These are phyloP conservation scores for Hypoxylon rickii DNA, from an alignment of 495 filamentous ascomycete genomes.

Conservation along the genomic window DNA sequence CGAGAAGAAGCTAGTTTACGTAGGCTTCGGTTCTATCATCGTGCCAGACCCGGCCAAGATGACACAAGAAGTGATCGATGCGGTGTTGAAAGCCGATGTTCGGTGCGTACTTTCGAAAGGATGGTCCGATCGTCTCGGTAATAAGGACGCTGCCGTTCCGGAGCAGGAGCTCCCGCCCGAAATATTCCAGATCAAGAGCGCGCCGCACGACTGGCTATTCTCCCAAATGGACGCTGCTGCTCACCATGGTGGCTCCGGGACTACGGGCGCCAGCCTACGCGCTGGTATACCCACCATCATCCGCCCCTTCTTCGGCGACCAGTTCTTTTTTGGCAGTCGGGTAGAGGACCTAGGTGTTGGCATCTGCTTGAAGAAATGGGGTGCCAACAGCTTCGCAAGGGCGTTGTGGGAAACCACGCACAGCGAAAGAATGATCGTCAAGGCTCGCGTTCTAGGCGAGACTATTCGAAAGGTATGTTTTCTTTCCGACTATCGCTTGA, in stretches of 20 bases:
- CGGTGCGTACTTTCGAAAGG: conserved; percentile 95
- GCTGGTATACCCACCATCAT: conserved; percentile 94
- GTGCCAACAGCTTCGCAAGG: conserved; percentile 76
- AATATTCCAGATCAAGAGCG: conserved; percentile 85
- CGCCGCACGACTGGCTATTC: conserved; percentile 97
- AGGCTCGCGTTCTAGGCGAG: conserved; percentile 78
- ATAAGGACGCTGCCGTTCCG: conserved; percentile 53
- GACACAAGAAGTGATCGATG: conserved; percentile 87
- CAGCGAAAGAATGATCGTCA: conserved; percentile 84
- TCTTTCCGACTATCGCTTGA: background rate
- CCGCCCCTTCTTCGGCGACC: conserved; percentile 96
- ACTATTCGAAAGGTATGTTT: conserved; percentile 80
- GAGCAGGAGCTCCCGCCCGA: conserved; percentile 78
- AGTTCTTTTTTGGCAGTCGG: conserved; percentile 90
- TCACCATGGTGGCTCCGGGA: conserved; percentile 94
- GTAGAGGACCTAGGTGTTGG: conserved; percentile 94
- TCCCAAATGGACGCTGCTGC: conserved; percentile 90
- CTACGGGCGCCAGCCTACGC: conserved; percentile 90
- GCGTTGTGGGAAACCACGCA: conserved; percentile 93
- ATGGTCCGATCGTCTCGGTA: conserved; percentile 83
- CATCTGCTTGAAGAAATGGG: conserved; percentile 86
- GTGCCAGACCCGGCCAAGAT: conserved; percentile 88
- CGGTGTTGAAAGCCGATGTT: conserved; percentile 88
- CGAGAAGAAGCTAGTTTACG: conserved; percentile 90
- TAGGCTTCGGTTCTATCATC: conserved; percentile 95